Conservation (phyloP, 2,329 filamentous ascomycete genomes). For the Dactylonectria estremocensis region DNA sequence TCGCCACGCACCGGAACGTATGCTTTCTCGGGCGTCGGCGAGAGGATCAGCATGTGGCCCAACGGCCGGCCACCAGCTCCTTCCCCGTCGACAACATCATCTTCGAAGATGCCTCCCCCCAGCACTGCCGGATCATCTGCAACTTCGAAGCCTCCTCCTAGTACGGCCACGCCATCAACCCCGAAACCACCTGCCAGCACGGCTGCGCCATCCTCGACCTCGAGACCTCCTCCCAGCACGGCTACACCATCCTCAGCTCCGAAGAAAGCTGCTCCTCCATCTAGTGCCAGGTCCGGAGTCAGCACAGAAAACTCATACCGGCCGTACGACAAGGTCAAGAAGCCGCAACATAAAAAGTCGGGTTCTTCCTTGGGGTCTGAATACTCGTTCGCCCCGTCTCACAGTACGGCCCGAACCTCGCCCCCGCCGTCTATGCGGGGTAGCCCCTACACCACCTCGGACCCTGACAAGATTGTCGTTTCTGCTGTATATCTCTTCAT, state of each 20-base stretch:
- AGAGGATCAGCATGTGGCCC: slow-evolving; percentile 80
- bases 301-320: slow-evolving; percentile 81
- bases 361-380: slow-evolving; percentile 81
- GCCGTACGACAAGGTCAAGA: slow-evolving; percentile 80
- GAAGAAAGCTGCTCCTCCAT: slow-evolving; percentile 57
- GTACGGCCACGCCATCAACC: slow-evolving; percentile 37
- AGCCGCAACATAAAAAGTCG: slow-evolving; percentile 72
- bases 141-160: slow-evolving; percentile 44
- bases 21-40: slow-evolving; percentile 76
- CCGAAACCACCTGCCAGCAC: slow-evolving; percentile 43
- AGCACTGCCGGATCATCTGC: slow-evolving; percentile 40
- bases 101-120: slow-evolving; percentile 40
- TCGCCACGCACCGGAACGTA: slow-evolving; percentile 66
- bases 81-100: slow-evolving; percentile 45
- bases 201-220: slow-evolving; percentile 37
- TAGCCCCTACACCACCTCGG: slow-evolving; percentile 86
- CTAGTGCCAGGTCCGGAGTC: slow-evolving; percentile 71
- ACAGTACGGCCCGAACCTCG: slow-evolving; percentile 86
- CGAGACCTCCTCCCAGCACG: slow-evolving; percentile 45
- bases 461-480: slow-evolving; percentile 97
- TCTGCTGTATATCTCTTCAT: slow-evolving; percentile 94
- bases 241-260: slow-evolving; percentile 35
- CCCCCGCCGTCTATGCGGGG: slow-evolving; percentile 84
- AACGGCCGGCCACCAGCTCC: slow-evolving; percentile 67
- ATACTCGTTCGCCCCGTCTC: slow-evolving; percentile 87